Percentiles rank a stretch among this genome's conserved stretches.
These are phyloP conservation scores for Rubia peregrina DNA, from an alignment of 305 asterid species.

Conservation along the genomic window DNA sequence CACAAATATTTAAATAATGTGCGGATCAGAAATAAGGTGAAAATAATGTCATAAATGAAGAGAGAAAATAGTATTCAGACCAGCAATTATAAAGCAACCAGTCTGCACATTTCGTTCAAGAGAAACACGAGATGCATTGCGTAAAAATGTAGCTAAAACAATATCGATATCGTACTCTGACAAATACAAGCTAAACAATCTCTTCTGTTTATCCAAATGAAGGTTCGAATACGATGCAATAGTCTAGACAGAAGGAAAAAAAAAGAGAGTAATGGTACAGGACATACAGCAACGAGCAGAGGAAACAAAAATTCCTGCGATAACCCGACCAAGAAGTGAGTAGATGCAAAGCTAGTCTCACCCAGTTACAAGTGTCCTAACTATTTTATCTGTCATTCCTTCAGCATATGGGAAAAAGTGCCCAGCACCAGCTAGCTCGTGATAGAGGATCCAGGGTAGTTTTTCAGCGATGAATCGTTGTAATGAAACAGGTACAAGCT, in stretches of 20 bases:
- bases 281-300: not conserved
- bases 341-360: not conserved
- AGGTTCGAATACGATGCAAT: not conserved
- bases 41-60: not conserved
- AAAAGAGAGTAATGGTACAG: not conserved
- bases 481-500: constrained; percentile 39
- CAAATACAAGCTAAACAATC: not conserved
- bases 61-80: not conserved
- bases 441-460: constrained; percentile 75
- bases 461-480: constrained; percentile 55
- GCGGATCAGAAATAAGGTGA: not conserved
- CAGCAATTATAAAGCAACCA: not conserved
- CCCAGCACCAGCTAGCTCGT: constrained; percentile 62
- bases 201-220: not conserved
- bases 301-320: too few species aligned
- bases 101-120: not conserved
- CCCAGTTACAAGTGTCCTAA: constrained; percentile 47
- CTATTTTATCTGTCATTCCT: constrained; percentile 46
- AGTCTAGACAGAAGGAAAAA: not conserved
- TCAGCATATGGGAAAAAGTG: constrained; percentile 52
- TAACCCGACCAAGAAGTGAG: not conserved
- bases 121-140: not conserved
- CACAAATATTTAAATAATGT: not conserved
- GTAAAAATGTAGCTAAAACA: not conserved
- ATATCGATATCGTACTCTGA: not conserved